Conservation (phyloP, 2,329 filamentous ascomycete species). For the Fusarium euwallaceae region DNA sequence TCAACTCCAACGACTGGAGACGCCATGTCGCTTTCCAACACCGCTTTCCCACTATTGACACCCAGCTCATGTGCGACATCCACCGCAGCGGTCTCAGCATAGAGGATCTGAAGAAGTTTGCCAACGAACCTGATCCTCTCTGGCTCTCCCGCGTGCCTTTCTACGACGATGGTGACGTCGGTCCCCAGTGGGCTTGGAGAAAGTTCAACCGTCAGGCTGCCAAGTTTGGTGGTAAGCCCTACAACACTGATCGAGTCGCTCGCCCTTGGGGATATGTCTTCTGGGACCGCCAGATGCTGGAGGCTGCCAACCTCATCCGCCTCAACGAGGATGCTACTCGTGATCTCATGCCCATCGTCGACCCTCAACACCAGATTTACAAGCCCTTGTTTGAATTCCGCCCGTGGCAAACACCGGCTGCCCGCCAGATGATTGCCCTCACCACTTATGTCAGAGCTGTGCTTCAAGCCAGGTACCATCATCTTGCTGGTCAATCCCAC, state of each 20-base stretch:
- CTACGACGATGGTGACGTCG: constrained; percentile 14
- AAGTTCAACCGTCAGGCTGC: neutral
- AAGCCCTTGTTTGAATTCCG: neutral
- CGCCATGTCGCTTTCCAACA: neutral
- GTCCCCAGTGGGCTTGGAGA: constrained; percentile 9
- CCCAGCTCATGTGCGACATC: neutral
- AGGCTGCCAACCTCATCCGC: neutral
- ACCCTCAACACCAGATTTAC: neutral
- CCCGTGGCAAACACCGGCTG: neutral
- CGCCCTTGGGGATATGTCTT: constrained; percentile 20
- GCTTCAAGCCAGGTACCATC: too few species aligned
- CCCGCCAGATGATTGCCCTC: neutral
- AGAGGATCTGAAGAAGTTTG: neutral
- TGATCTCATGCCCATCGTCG: neutral
- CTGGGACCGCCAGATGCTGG: constrained; percentile 25
- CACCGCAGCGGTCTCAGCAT: neutral
- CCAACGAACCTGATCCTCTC: neutral
- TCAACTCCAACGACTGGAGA: neutral
- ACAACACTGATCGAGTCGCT: too few species aligned
- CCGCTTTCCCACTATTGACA: neutral
- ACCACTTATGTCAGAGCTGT: neutral
- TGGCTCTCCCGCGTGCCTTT: constrained; percentile 20
- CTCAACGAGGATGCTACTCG: neutral
- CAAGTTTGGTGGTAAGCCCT: neutral
- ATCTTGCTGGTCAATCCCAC: too few species aligned